phyloP scores from a whole-genome alignment of 2,329 filamentous ascomycete species.

The Chaetomium sp. region DNA sequence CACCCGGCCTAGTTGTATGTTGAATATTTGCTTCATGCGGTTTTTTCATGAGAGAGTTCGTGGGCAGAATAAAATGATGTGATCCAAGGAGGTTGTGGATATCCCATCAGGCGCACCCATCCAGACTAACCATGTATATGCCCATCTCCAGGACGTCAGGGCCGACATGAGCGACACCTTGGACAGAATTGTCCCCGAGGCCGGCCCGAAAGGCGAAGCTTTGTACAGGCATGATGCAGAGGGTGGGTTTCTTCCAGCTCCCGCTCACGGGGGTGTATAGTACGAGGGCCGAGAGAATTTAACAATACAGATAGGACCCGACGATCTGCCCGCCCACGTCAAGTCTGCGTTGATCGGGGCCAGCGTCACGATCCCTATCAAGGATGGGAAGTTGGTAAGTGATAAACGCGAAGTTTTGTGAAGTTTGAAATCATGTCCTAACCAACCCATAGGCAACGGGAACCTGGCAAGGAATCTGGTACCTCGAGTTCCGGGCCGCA shows the following conservation, averaged over 20 bases:
- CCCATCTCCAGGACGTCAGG: slow-evolving; percentile 57
- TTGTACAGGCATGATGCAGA: slow-evolving; percentile 82
- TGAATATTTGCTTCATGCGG: too few species aligned
- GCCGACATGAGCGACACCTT: slow-evolving; percentile 90
- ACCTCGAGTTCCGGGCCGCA: slow-evolving; percentile 75
- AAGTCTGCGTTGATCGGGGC: slow-evolving; percentile 86
- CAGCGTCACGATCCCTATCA: slow-evolving; percentile 85
- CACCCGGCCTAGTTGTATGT: not conserved
- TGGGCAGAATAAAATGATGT: too few species aligned
- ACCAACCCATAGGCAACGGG: slow-evolving; percentile 45
- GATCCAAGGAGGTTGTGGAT: too few species aligned
- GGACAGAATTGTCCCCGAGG: slow-evolving; percentile 78
- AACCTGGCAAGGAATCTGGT: slow-evolving; percentile 88
- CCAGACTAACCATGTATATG: too few species aligned
- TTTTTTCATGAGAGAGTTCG: too few species aligned
- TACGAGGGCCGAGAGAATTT: not conserved
- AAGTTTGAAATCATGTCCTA: not conserved
- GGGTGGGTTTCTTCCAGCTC: slow-evolving; percentile 38
- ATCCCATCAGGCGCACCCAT: too few species aligned
- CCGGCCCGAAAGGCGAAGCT: slow-evolving; percentile 61
- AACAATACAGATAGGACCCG: slow-evolving; percentile 52
- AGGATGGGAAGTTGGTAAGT: slow-evolving; percentile 67
- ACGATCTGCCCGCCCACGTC: slow-evolving; percentile 97
- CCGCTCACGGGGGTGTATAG: too few species aligned
- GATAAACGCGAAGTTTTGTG: not conserved